Conservation (phyloP, 495 filamentous ascomycete species). For the Cetradonia linearis region DNA sequence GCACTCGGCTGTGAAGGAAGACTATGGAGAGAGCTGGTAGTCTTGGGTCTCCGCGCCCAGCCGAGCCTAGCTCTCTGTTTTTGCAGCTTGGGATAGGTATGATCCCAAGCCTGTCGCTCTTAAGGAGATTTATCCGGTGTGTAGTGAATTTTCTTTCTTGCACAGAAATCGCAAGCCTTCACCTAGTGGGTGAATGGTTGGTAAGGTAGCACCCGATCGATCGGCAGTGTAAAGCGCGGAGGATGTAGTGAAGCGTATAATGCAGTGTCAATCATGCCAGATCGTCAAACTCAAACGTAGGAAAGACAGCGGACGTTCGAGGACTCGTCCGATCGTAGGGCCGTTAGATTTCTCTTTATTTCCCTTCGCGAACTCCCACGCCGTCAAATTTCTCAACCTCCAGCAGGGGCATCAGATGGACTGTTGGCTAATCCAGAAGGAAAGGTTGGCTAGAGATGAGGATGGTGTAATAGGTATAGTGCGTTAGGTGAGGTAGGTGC, state of each 20-base stretch:
- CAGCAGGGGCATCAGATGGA: neutral
- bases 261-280: constrained; percentile 4
- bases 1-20: neutral
- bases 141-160: neutral
- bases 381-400: neutral
- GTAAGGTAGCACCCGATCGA: neutral
- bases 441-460: constrained; percentile 6
- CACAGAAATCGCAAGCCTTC: neutral
- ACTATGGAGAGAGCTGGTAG: neutral
- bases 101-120: neutral
- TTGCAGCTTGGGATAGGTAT: neutral
- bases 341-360: neutral
- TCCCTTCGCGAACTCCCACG: constrained; percentile 2
- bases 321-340: constrained; percentile 12
- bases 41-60: neutral
- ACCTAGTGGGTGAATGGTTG: neutral
- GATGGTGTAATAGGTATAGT: constrained; percentile 5
- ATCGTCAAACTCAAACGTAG: constrained; percentile 8
- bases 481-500: constrained; percentile 3
- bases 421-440: neutral
- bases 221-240: neutral
- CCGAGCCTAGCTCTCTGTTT: neutral
- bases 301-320: constrained; percentile 8
- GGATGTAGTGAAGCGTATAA: neutral
- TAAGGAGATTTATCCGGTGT: neutral